A percentile compares a stretch with the other conserved stretches of the same genome.
phyloP scores from a whole-genome alignment of 495 filamentous ascomycete species.

The Neurospora sp. region DNA sequence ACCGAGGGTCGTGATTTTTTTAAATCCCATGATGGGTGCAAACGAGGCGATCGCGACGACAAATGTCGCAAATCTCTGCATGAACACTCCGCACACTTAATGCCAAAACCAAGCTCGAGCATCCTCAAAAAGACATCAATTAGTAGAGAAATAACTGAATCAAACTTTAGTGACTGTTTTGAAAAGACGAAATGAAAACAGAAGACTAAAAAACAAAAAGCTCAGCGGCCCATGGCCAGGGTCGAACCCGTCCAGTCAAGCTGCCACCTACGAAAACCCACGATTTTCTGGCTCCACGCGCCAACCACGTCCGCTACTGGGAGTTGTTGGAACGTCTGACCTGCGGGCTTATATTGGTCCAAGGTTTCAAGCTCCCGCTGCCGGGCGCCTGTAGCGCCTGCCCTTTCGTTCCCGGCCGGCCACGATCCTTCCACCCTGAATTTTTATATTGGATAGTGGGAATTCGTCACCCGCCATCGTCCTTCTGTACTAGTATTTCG shows the following conservation, averaged over 20 bases:
- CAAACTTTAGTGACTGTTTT: accelerated
- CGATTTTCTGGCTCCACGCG: background rate
- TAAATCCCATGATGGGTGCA: background rate
- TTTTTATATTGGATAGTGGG: background rate
- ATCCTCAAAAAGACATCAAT: background rate
- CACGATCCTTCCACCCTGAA: background rate
- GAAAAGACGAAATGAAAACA: background rate
- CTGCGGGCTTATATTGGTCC: background rate
- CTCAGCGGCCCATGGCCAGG: background rate
- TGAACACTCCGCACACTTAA: background rate
- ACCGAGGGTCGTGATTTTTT: too few relatives aligned
- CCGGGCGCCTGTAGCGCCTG: background rate
- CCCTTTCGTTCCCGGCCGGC: background rate
- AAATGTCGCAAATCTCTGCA: background rate
- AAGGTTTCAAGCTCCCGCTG: background rate
- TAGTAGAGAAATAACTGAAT: background rate
- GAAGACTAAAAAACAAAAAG: background rate
- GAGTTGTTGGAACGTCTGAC: background rate
- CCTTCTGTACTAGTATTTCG: background rate
- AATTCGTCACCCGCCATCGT: background rate
- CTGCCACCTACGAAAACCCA: background rate
- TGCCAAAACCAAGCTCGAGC: background rate
- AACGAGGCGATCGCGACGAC: background rate
- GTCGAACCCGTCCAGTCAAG: background rate
- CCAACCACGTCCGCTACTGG: background rate